These are phyloP conservation scores for Aspergillus brunneoviolaceus DNA, from an alignment of 2,329 filamentous ascomycete species.

Conservation along the genomic window DNA sequence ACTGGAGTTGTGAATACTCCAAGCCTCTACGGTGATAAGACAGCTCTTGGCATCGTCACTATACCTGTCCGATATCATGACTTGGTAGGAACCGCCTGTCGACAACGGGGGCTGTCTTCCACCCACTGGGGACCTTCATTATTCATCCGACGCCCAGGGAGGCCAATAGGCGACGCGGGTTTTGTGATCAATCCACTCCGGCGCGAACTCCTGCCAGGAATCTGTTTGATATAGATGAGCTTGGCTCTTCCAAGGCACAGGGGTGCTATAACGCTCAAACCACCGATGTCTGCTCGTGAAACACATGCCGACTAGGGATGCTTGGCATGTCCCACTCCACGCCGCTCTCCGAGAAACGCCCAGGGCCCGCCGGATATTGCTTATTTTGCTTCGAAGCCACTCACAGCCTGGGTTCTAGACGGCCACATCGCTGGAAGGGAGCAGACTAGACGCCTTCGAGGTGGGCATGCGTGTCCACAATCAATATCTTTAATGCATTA, in stretches of 20 bases:
- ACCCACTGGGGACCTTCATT: neutral
- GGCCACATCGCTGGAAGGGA: neutral
- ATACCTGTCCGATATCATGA: neutral
- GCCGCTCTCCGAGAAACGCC: constrained; percentile 3
- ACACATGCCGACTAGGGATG: constrained; percentile 9
- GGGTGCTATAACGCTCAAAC: constrained; percentile 14
- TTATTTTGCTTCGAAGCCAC: constrained; percentile 12
- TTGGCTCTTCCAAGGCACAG: constrained; percentile 3
- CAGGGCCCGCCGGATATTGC: constrained; percentile 11
- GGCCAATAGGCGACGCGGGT: constrained; percentile 11
- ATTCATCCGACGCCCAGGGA: neutral
- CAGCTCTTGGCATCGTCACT: neutral
- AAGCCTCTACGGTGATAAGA: neutral
- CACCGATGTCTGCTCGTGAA: constrained; percentile 14
- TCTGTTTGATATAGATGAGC: constrained; percentile 17
- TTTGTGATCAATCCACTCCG: constrained; percentile 17
- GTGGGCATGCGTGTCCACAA: constrained; percentile 10
- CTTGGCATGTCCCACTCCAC: constrained; percentile 14
- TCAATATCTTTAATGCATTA: constrained; percentile 19
- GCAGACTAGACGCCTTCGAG: neutral
- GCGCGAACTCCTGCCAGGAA: constrained; percentile 3
- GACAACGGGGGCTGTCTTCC: neutral
- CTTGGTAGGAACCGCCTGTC: neutral
- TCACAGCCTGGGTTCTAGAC: constrained; percentile 3
- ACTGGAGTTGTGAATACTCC: neutral